Base-by-base conservation (phyloP, 768 basidiomycete species). In the Cubamyces sp. region DNA sequence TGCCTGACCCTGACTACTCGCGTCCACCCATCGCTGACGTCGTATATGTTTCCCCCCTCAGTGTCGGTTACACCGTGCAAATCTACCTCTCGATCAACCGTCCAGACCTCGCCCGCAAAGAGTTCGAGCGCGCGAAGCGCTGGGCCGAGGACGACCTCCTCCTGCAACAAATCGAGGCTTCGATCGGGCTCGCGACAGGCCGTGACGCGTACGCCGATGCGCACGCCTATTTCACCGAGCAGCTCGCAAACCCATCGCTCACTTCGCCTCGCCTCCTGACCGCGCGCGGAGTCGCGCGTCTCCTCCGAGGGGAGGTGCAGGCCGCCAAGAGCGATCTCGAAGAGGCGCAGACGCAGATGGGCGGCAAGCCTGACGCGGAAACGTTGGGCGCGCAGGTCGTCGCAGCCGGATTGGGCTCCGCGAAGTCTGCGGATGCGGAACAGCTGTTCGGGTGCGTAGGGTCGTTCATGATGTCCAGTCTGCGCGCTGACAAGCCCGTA, bases 21-120 rank as follows among this genome's bases (percentile, higher is more conserved):
- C 19, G 34, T 21, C n/a, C 23, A 30, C 25, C 14, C 28, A 11
- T 18, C 25, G 48, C 48, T 49, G 48, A 49, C 48, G 48, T 49
- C 15, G 48, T 49, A 0, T 15, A 34, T 40, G 18, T 60, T 30
- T 21, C 61, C 18, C 21, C 51, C n/a, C 51, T 11, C 54, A 96
- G 95, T 43, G 87, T 92, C 39, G 90, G 93, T 4, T 75, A 94
- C 46, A 85, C 90, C 49, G 86, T 91, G 14, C 92, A 96, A 70
- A 85, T 96, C 53, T 92, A 94, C 71, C 85, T 98, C 40, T 92
- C 92, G n/a, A 92, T 96, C 60, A 84, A 91, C 73, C 88, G 95
- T 43, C 79, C 88, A 37, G 94, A 92, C 76, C 84, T 95, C 41
- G 95, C 95, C 26, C 90, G 87, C 75, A 91, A 87, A 70, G 89